Base-by-base conservation (phyloP, 768 basidiomycete species). In the Xerocomellus dryophilus region DNA sequence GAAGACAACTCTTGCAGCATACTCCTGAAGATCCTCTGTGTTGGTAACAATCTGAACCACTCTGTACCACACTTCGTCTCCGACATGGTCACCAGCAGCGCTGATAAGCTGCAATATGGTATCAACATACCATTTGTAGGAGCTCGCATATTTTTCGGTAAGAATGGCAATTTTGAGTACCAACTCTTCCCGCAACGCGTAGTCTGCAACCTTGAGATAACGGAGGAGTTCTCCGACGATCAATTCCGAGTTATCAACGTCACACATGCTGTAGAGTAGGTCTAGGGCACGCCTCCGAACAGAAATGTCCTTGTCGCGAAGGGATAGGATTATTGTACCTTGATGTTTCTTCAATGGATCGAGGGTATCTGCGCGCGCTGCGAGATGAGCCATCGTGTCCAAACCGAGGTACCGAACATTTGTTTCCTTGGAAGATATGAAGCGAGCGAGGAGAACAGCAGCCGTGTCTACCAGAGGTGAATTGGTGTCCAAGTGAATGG, bases 1-100 rank as follows among this genome's bases (percentile, higher is more conserved):
- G 61, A 93, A 93, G 39, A 93, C 83, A 18, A 92, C 94, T 63
- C 86, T 87, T 5, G 93, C 93, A 10, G 97, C 97, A 73, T 99
- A 99, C 59, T 90, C 84, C 69, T 99, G 95, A 29, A 99, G 77
- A 71, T 98, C 93, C 68, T 98, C 96, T 21, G 97, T 99, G 67
- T 99, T 99, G 43, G 93, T 98, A 44, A 97, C 92, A 56, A 99
- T 98, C 68, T 98, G 97, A 25, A 99, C 89, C 46, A 99, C 94
- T 48, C 97, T 90, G 71, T 97, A 98, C 97, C 97, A 99, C 32
- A 99, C 97, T 76, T 98, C 97, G 60, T 98, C 96, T 43, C 97
- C 97, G 48, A 99, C 96, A 67, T 99, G 94, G 66, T 99, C 97
- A 50, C 97, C 97, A 11, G 97, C 97, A 38, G 93, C 87, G 66